These are phyloP conservation scores for Fusarium albosuccineum DNA, from an alignment of 2,329 filamentous ascomycete genomes.

Conservation along the genomic window DNA sequence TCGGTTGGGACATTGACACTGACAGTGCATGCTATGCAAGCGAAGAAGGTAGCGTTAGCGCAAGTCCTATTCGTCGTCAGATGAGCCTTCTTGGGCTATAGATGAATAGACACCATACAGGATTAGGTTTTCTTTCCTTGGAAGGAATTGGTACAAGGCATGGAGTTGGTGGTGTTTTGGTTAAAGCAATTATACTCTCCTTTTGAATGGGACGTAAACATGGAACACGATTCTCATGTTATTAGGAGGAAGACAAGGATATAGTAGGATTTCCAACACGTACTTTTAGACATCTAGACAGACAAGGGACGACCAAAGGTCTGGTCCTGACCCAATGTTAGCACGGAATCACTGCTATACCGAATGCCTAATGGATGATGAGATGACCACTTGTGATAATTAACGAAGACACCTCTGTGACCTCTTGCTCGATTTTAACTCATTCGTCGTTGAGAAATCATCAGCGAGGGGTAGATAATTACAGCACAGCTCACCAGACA, in stretches of 20 bases:
- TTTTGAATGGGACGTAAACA: constrained; percentile 1
- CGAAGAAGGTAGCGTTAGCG: constrained; percentile 76
- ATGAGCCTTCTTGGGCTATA: constrained; percentile 76
- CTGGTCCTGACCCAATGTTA: too few species aligned
- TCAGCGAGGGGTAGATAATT: too few species aligned
- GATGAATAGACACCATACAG: background rate
- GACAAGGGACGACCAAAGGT: background rate
- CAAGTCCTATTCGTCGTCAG: constrained; percentile 77
- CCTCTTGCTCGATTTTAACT: too few species aligned
- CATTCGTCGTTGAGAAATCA: too few species aligned
- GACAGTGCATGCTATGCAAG: constrained; percentile 80
- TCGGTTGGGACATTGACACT: constrained; percentile 95
- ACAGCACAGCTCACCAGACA: too few species aligned
- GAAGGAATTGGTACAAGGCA: constrained; percentile 25
- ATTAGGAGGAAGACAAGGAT: background rate
- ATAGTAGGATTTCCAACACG: background rate
- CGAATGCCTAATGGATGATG: too few species aligned
- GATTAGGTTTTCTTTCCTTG: constrained; percentile 11
- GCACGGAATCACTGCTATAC: too few species aligned
- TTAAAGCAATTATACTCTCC: constrained; percentile 17
- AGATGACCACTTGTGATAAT: too few species aligned
- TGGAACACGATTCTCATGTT: constrained; percentile 11
- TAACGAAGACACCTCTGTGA: too few species aligned
- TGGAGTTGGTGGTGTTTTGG: constrained; percentile 41
- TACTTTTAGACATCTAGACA: background rate